Evolutionary conservation across 306 rosid species (phyloP).

Genomic region (Vigna trinervia): DNA sequence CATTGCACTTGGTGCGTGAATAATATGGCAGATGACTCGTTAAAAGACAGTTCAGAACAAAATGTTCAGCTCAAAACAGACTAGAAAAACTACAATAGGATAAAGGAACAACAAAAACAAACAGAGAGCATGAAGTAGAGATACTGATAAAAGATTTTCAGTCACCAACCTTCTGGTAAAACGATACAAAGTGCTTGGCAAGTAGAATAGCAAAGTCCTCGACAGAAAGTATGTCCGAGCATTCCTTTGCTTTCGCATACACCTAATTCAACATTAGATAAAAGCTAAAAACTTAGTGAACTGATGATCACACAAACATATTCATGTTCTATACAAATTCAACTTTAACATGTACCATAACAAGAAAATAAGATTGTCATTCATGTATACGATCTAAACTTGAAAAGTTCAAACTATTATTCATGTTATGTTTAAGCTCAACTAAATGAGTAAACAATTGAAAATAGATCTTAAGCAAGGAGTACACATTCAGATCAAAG

Average conservation of each 20-base stretch:
- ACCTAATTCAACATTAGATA: conserved; percentile 59
- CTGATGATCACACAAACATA: neutral
- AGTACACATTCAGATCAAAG: conserved; percentile 2
- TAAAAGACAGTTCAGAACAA: neutral
- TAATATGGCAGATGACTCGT: too few species aligned
- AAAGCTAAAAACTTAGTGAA: conserved; percentile 30
- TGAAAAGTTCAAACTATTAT: neutral
- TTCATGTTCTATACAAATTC: conserved; percentile 33
- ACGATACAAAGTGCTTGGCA: conserved; percentile 83
- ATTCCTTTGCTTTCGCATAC: conserved; percentile 90
- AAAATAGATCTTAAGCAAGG: conserved; percentile 1
- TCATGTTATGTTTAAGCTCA: too few species aligned
- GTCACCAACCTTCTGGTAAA: conserved; percentile 70
- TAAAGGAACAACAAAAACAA: neutral
- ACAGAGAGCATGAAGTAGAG: neutral
- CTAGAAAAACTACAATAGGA: conserved; percentile 1
- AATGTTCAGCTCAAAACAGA: conserved; percentile 4
- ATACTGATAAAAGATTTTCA: neutral
- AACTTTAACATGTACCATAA: conserved; percentile 9
- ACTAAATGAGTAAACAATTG: too few species aligned
- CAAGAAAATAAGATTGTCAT: conserved; percentile 16
- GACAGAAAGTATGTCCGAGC: conserved; percentile 66
- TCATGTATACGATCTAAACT: neutral
- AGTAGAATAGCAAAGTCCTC: conserved; percentile 89
- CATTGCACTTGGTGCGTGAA: too few species aligned